Conservation (phyloP, 129 eudicot species). For the Lactuca sativa region DNA sequence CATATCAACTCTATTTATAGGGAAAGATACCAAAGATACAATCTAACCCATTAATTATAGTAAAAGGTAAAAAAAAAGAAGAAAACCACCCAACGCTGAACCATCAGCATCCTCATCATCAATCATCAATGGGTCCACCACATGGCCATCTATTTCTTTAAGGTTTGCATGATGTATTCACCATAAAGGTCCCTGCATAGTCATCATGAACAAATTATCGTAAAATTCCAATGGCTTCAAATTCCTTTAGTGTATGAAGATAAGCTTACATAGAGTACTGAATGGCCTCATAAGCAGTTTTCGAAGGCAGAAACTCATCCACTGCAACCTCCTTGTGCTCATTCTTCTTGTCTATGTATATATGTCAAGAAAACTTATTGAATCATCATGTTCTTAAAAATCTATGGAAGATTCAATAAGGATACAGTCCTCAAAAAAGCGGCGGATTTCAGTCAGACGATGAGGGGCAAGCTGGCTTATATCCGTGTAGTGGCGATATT, state of each 20-base stretch:
- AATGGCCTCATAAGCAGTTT: constrained; percentile 69
- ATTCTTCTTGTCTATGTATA: constrained; percentile 70
- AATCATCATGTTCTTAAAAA: background rate
- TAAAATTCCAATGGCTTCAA: background rate
- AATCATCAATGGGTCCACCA: background rate
- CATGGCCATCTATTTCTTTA: constrained; percentile 53
- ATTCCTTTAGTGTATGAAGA: background rate
- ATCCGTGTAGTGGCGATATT: constrained; percentile 69
- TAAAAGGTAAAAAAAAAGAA: background rate
- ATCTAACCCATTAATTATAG: background rate
- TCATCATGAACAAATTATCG: background rate
- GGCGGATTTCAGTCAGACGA: constrained; percentile 85
- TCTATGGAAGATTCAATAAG: constrained; percentile 19
- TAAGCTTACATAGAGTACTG: constrained; percentile 83
- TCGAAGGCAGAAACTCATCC: constrained; percentile 70
- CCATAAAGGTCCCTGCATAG: constrained; percentile 84
- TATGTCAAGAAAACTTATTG: constrained; percentile 32
- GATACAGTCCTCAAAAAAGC: constrained; percentile 95
- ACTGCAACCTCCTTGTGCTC: constrained; percentile 96
- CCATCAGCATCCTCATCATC: background rate
- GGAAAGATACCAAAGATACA: background rate
- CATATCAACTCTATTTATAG: background rate
- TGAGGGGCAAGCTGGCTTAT: constrained; percentile 86
- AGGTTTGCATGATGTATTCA: constrained; percentile 72
- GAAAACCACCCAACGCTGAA: background rate